Evolutionary conservation across 306 rosid genomes (phyloP), one percentile per base, ranked within the genome.

Genomic region (Ormosia emarginata): DNA sequence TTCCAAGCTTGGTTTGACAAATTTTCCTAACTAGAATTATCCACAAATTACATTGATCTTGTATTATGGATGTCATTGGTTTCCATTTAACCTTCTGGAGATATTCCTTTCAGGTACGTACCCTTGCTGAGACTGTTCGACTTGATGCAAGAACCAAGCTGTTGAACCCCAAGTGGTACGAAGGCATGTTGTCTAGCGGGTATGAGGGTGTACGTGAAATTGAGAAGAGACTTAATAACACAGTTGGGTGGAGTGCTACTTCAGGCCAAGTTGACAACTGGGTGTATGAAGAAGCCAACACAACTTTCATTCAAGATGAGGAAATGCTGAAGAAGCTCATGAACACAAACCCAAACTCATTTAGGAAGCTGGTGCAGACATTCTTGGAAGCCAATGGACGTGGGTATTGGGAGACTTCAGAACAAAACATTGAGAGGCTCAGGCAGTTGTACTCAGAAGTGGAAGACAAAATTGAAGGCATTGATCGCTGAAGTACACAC

Each of bases 191-290:
- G 84, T 91, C 98, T 2, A 90, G 85, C 7, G 99, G 99, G 12
- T 95, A 95, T 1, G 99, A 95, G 84, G 99, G 99, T 32, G 99
- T 91, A 17, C 97, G 98, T 0, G 99, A 95, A 70, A 95, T 95
- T 5, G 99, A 95, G 88, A 95, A 95, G 90, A 90, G 98, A 62
- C 97, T 95, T 7, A 92, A 98, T 0, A 95, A 95, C 74, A 95
- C 99, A 8, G 99, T 95, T 1, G 99, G 99, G 59, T 95, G 99
- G 99, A 95, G 98, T 91, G 99, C 98, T 55, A 95, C 99, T 56
- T 95, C 99, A 30, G 99, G 99, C 17, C 99, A 95, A 85, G 99
- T 95, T 18, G 99, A 95, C 87, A 95, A 95, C 88, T 95, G 98
- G 97, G 99, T 96, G 55, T 96, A 95, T 39, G 99, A 95, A 89